Evolutionary conservation across 371 early-diverging fungal species (phyloP).

Genomic region (Quaeritorhiza haematococci): DNA sequence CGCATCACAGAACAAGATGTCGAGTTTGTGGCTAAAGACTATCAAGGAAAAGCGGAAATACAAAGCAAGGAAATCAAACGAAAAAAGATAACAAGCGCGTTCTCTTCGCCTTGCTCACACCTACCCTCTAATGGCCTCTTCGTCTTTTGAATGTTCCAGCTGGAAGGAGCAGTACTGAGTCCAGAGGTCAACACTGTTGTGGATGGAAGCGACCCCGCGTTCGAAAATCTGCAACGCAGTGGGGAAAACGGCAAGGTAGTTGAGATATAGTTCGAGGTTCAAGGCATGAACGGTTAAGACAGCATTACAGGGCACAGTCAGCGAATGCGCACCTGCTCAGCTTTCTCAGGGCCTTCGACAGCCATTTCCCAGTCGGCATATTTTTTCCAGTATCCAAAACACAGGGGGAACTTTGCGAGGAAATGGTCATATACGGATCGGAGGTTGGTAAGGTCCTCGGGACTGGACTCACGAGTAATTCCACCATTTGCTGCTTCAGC

Average conservation of each 20-base stretch:
- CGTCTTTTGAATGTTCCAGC: constrained; percentile 40
- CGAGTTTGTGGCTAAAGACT: too few species aligned
- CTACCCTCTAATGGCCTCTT: constrained; percentile 54
- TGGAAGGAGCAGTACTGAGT: constrained; percentile 60
- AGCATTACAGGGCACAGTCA: neutral
- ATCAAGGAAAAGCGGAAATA: constrained; percentile 3
- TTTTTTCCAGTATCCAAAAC: constrained; percentile 75
- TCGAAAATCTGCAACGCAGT: constrained; percentile 55
- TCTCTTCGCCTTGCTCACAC: constrained; percentile 10
- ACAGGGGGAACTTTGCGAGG: constrained; percentile 61
- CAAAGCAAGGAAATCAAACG: neutral
- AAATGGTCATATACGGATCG: constrained; percentile 57
- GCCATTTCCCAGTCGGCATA: constrained; percentile 57
- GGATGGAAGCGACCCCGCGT: constrained; percentile 56
- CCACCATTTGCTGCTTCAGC: constrained; percentile 52
- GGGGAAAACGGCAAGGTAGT: too few species aligned
- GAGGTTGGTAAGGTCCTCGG: constrained; percentile 29
- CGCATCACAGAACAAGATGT: too few species aligned
- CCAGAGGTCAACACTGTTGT: constrained; percentile 66
- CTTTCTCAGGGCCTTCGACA: constrained; percentile 49
- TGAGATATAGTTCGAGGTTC: neutral
- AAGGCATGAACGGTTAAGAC: too few species aligned
- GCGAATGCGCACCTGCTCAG: constrained; percentile 45
- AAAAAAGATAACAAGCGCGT: neutral
- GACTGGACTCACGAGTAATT: constrained; percentile 34